phyloP scores from a whole-genome alignment of 805 yeast genomes.

The Zygotorulaspora danielsina region DNA sequence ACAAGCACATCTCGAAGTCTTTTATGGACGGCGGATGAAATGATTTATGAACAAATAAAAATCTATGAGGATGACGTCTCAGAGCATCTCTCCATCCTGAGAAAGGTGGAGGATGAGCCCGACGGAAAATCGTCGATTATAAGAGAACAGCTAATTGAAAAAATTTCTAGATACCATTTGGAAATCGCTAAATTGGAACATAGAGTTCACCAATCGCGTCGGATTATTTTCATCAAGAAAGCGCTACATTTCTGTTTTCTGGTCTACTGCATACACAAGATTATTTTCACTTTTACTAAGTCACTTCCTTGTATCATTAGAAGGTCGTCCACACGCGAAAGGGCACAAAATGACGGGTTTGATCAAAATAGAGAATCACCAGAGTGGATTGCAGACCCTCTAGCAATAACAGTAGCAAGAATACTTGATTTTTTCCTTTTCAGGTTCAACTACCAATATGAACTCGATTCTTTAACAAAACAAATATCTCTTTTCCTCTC shows the following conservation, averaged over 20 bases:
- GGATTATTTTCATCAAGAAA: constrained; percentile 16
- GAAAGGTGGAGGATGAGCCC: constrained; percentile 17
- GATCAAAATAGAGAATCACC: no score
- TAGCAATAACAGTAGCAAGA: constrained; percentile 38
- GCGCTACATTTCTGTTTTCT: constrained; percentile 27
- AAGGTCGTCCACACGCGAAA: constrained; percentile 19
- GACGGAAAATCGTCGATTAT: constrained; percentile 12
- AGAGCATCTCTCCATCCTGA: constrained; percentile 17
- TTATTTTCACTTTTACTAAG: constrained; percentile 31
- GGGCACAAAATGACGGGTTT: constrained; percentile 19
- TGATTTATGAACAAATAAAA: constrained; percentile 17
- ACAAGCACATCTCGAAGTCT: constrained; percentile 14
- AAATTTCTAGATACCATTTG: constrained; percentile 27
- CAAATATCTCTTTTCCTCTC: constrained; percentile 48
- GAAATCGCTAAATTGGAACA: constrained; percentile 24
- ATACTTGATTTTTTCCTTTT: constrained; percentile 33
- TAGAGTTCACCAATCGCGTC: constrained; percentile 16
- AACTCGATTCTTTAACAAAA: constrained; percentile 36
- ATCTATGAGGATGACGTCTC: constrained; percentile 22
- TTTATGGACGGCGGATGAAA: constrained; percentile 26
- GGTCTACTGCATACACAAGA: constrained; percentile 38
- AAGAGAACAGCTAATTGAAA: constrained; percentile 24
- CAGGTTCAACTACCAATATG: constrained; percentile 33
- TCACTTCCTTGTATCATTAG: constrained; percentile 27
- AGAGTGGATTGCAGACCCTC: constrained; percentile 34